phyloP scores from a whole-genome alignment of 176 grass and related monocot genomes.

The Cymbopogon citratus region DNA sequence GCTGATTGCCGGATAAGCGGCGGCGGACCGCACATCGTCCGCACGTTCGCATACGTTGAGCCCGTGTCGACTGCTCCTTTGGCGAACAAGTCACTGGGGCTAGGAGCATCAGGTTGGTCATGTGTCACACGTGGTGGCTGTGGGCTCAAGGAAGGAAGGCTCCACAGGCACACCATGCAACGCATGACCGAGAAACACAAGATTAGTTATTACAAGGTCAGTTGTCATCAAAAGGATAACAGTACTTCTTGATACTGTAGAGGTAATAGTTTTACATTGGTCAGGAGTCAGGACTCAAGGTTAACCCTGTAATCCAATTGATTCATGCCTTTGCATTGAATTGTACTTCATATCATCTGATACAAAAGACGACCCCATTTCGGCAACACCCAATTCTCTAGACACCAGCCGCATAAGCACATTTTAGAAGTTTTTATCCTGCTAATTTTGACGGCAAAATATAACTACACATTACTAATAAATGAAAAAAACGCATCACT shows the following conservation, averaged over 20 bases:
- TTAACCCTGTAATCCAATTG: not conserved
- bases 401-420: not conserved
- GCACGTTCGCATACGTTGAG: too few relatives aligned
- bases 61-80: too few relatives aligned
- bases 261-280: not conserved
- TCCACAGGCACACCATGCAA: not conserved
- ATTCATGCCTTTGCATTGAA: not conserved
- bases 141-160: not conserved
- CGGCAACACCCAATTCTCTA: not conserved
- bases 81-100: not conserved
- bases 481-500: slow-evolving; percentile 29
- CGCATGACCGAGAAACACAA: not conserved
- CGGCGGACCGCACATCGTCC: not conserved
- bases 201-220: not conserved
- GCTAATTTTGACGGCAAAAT: not conserved
- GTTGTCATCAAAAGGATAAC: not conserved
- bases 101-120: not conserved
- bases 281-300: not conserved
- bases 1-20: not conserved
- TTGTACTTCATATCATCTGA: not conserved
- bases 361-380: not conserved
- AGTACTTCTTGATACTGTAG: not conserved
- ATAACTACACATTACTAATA: slow-evolving; percentile 28
- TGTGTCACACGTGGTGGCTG: not conserved
- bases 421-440: not conserved